Base-by-base conservation (phyloP, 306 rosid species). In the Castanea mollissima region DNA sequence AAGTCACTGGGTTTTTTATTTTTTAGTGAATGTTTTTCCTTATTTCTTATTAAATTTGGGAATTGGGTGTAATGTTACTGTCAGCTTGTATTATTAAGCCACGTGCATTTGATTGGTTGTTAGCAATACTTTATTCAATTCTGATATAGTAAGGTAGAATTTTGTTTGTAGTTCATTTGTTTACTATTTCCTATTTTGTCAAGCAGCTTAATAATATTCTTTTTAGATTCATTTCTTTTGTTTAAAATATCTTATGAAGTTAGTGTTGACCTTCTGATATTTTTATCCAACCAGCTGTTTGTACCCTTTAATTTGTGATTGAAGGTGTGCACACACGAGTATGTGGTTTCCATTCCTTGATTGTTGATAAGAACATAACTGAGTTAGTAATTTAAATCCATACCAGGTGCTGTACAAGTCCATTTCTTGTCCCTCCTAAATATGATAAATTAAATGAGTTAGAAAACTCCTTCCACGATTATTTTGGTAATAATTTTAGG, bases 291-390 rank as follows among this genome's bases (percentile, higher is more conserved):
- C 56, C 41, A 57, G 57, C 57, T 57, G 18, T 5, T n/a, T 23
- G 14, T 77, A 19, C 14, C 29, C 71, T 41, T 21, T 6, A 6
- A 63, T 35, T 38, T 31, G 11, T 64, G 69, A 29, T 63, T 63
- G 38, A 41, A 27, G 70, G 64, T 1, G 1, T 49, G 54, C 12
- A 23, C 21, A 2, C 10, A 78, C 77, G 32, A 64, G 10, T 77
- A 55, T 64, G 82, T 69, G 18, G 64, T 58, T 49, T 68, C 51
- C 78, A 52, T 68, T 34, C 29, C 74, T 9, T 64, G 16, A 7
- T 62, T 2, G 25, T 73, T 72, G 51, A 64, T 25, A 49, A 49
- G 54, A 49, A 12, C 54, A 49, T 49, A 49, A 49, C 54, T 49
- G 54, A 49, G 15, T 1, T 49, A 49, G 14, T 49, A 64, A 49